These are phyloP conservation scores for Paramecium octaurelia DNA, from an alignment of 73 alveolate genomes.

Conservation along the genomic window DNA sequence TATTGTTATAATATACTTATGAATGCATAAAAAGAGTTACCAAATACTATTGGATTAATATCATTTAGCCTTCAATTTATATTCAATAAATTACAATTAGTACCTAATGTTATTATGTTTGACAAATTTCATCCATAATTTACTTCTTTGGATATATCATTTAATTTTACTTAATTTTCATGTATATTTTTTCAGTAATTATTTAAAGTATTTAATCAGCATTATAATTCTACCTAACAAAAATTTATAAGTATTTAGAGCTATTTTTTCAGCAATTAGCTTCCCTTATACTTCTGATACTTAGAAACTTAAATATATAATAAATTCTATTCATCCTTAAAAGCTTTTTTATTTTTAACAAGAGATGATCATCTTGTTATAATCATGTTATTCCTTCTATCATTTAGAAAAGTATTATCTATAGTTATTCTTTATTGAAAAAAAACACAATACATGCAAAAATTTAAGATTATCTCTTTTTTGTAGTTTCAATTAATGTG, in stretches of 20 bases:
- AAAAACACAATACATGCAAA: too few species aligned
- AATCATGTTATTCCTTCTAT: too few species aligned
- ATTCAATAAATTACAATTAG: background rate
- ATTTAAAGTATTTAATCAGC: constrained; percentile 20
- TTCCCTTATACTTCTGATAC: too few species aligned
- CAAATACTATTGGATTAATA: background rate
- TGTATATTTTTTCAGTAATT: constrained; percentile 53
- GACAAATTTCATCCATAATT: background rate
- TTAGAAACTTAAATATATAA: too few species aligned
- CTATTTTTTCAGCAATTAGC: too few species aligned
- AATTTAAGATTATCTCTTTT: too few species aligned
- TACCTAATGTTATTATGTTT: constrained; percentile 52
- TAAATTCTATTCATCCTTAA: too few species aligned
- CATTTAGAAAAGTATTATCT: too few species aligned
- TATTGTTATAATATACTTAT: background rate
- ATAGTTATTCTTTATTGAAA: too few species aligned
- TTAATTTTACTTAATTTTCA: constrained; percentile 49
- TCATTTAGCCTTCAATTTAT: background rate
- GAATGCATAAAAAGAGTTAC: background rate
- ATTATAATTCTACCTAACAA: constrained; percentile 31
- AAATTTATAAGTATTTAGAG: constrained; percentile 42
- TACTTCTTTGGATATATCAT: constrained; percentile 49
- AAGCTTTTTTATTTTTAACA: too few species aligned
- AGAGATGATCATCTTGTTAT: too few species aligned
- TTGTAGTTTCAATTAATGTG: too few species aligned